Evolutionary conservation across 164 flowering plant genomes (phyloP), one percentile per base, ranked within the genome.

Genomic region (Magnolia sinica): DNA sequence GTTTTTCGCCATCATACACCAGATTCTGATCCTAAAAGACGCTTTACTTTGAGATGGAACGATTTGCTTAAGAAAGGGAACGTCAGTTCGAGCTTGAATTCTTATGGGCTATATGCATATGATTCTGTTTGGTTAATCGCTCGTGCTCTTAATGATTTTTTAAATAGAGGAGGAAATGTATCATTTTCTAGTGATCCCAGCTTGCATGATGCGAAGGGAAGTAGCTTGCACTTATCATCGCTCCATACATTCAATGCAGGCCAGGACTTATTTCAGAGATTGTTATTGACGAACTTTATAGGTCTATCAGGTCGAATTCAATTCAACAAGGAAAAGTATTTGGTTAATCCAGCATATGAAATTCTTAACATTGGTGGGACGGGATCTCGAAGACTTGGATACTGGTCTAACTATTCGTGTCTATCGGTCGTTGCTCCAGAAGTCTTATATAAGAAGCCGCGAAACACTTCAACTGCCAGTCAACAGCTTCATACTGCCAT

Each of bases 91-190:
- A 74, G 85, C 77, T 77, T 90, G 73, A 93, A 86, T 80, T 80
- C 93, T 10, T 92, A 91, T 82, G 92, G 89, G 1, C 80, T 88
- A 1, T 93, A 89, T 85, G 99, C 99, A 50, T 95, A 95, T 87
- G 99, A 95, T 80, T 82, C 99, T 7, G 88, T 95, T 64, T 93
- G 94, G 98, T 79, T 92, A 74, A 84, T 86, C 78, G 95, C 99
- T 31, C 89, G 45, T 78, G 93, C 99, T 65, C 88, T 95, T 75
- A 89, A 93, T 72, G 74, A 75, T 4, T 88, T 86, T 73, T 77
- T 95, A 24, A 81, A 71, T 27, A 87, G 85, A 69, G 93, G 91
- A 65, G 91, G 89, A 49, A 84, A 77, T 8, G 73, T 90, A 14
- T 80, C 93, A 27, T 95, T 91, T 79, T 84, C 88, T 23, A 72